These are phyloP conservation scores for Lachancea cidri DNA, from an alignment of 805 yeast genomes.

Conservation along the genomic window DNA sequence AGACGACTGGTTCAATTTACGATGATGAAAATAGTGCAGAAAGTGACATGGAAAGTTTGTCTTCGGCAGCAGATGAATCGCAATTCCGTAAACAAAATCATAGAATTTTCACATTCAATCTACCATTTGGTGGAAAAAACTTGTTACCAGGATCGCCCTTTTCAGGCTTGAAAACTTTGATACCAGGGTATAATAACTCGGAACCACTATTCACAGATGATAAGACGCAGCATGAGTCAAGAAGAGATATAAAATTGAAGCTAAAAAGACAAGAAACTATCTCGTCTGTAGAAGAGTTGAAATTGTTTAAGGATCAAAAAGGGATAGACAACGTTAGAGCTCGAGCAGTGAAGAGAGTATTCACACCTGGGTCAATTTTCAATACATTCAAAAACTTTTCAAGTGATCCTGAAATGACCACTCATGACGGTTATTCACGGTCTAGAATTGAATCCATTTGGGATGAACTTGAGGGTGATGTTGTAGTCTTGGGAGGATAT, in stretches of 20 bases:
- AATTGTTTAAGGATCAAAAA: constrained; percentile 46
- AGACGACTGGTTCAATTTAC: background rate
- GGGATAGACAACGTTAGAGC: constrained; percentile 63
- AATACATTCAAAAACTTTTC: constrained; percentile 20
- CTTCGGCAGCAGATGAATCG: constrained; percentile 8
- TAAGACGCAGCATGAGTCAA: constrained; percentile 7
- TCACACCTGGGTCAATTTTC: constrained; percentile 42
- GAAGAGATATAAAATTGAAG: constrained; percentile 28
- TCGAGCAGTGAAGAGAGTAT: constrained; percentile 61
- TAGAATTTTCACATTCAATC: constrained; percentile 34
- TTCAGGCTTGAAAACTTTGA: constrained; percentile 13
- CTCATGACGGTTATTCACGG: constrained; percentile 24
- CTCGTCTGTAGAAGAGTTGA: constrained; percentile 59
- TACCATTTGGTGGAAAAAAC: constrained; percentile 37
- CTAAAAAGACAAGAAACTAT: constrained; percentile 50
- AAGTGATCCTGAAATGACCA: constrained; percentile 14
- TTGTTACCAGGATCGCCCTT: constrained; percentile 14
- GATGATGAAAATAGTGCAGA: constrained; percentile 1
- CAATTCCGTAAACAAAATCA: constrained; percentile 19
- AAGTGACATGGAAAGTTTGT: constrained; percentile 1
- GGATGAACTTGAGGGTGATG: constrained; percentile 67
- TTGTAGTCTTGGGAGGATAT: constrained; percentile 81
- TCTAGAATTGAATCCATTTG: constrained; percentile 40
- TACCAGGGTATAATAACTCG: constrained; percentile 10
- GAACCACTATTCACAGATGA: constrained; percentile 9